These are phyloP conservation scores for Sicyos edulis DNA, from an alignment of 306 rosid species.

Conservation along the genomic window DNA sequence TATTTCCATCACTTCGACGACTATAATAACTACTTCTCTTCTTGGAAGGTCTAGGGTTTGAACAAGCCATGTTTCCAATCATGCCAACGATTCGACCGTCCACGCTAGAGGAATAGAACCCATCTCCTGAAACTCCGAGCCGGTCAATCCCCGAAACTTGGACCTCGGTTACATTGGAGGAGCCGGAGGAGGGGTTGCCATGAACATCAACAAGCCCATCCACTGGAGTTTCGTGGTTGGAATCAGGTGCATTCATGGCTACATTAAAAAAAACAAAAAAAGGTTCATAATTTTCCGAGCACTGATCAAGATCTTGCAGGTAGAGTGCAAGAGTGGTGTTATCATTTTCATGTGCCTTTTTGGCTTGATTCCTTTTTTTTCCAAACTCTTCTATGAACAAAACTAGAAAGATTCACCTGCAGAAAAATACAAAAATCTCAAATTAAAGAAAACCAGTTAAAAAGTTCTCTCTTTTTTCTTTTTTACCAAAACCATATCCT, in stretches of 20 bases:
- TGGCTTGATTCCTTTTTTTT: conserved; percentile 8
- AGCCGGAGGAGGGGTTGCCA: background rate
- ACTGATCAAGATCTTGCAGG: conserved; percentile 33
- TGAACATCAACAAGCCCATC: background rate
- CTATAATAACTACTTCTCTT: background rate
- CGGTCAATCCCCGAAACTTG: no score
- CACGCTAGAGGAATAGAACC: no score
- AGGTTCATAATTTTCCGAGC: background rate
- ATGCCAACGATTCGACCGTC: no score
- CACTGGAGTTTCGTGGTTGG: background rate
- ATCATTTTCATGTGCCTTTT: conserved; percentile 31
- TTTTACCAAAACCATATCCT: no score
- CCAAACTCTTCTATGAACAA: background rate
- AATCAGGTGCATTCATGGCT: background rate
- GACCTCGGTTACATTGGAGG: no score
- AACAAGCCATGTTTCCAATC: background rate
- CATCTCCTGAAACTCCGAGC: no score
- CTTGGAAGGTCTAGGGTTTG: background rate
- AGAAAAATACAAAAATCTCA: background rate
- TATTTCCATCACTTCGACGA: background rate
- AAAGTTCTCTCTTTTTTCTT: background rate
- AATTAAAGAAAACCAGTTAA: background rate
- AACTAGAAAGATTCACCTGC: background rate
- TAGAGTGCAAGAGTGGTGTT: conserved; percentile 25
- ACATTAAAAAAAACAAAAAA: background rate